Base-by-base conservation (phyloP, 768 basidiomycete species). In the Suillus discolor region DNA sequence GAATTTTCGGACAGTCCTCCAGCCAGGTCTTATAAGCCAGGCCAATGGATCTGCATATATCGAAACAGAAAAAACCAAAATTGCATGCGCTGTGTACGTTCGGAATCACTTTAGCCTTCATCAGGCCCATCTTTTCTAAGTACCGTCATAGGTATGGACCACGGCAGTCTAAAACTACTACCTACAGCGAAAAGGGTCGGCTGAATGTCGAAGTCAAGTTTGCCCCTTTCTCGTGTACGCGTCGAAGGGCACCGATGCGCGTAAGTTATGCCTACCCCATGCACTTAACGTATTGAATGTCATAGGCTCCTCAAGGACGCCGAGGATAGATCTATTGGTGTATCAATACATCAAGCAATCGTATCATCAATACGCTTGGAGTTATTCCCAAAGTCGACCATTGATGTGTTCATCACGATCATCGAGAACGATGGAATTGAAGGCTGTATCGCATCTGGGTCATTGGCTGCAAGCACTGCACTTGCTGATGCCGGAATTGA, bases 1-100 rank as follows among this genome's bases (percentile, higher is more conserved):
- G 51, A 57, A 57, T 62, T 61, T 36, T 57, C 66, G 31, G 66
- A 63, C 68, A 99, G 96, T 93, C 78, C 79, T 99, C 57, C 90
- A 96, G 74, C 88, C 94, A 36, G 95, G 96, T 11, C 80, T 99
- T 16, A 94, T 97, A 62, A 91, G 80, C 67, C 95, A 97, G 78
- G 97, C 97, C 1, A 96, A 95, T 73, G 97, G 97, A 2, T 97
- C 96, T 20, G 96, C 95, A 13, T 99, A 99, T 74, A 92, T 99
- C 70, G 97, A 99, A 79, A 92, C 91, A 1, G 91, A 92, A 64
- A 85, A 85, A 63, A 93, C 93, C 0, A 99, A 99, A 80, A 88
- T 99, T 68, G 96, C 95, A 6, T 97, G 95, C 75, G 95, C 97
- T 49, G 93, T 99, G 96, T 98, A 71, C 72, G 92, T 85, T 36